phyloP scores from a whole-genome alignment of 257 asterid genomes.

The Primulina tabacum region DNA sequence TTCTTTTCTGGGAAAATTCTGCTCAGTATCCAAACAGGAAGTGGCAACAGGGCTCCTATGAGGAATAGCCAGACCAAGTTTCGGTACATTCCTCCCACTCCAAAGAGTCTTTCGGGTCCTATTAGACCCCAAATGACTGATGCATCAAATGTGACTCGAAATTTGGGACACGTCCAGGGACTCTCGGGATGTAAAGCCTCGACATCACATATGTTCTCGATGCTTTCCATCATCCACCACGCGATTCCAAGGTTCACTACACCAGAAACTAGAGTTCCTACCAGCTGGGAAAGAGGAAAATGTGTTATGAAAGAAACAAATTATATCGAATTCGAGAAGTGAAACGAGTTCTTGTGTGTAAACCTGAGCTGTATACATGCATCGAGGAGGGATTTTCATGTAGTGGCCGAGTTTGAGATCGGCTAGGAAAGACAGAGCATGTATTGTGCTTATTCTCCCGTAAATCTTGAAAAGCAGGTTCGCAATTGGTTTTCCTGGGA shows the following conservation, averaged over 20 bases:
- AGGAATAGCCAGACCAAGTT: slow-evolving; percentile 89
- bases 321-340: background rate
- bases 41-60: slow-evolving; percentile 75
- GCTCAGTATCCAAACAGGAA: slow-evolving; percentile 86
- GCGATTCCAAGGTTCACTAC: slow-evolving; percentile 70
- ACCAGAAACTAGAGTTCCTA: slow-evolving; percentile 74
- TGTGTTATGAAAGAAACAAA: background rate
- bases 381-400: slow-evolving; percentile 91
- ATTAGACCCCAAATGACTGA: slow-evolving; percentile 91
- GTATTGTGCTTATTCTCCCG: slow-evolving; percentile 85
- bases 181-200: slow-evolving; percentile 77
- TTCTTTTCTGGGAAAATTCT: slow-evolving; percentile 70
- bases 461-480: slow-evolving; percentile 88
- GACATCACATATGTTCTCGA: slow-evolving; percentile 75
- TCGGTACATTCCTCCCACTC: slow-evolving; percentile 67
- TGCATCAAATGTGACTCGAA: slow-evolving; percentile 73
- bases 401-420: slow-evolving; percentile 96
- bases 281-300: slow-evolving; percentile 37
- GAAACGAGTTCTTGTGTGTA: slow-evolving; percentile 6
- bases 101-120: slow-evolving; percentile 75
- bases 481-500: slow-evolving; percentile 93
- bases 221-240: slow-evolving; percentile 91
- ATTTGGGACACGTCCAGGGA: slow-evolving; percentile 94
- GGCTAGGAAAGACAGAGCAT: slow-evolving; percentile 80
- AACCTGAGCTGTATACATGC: slow-evolving; percentile 93